These are phyloP conservation scores for Lasiosphaeria hispida DNA, from an alignment of 495 filamentous ascomycete genomes.

Conservation along the genomic window DNA sequence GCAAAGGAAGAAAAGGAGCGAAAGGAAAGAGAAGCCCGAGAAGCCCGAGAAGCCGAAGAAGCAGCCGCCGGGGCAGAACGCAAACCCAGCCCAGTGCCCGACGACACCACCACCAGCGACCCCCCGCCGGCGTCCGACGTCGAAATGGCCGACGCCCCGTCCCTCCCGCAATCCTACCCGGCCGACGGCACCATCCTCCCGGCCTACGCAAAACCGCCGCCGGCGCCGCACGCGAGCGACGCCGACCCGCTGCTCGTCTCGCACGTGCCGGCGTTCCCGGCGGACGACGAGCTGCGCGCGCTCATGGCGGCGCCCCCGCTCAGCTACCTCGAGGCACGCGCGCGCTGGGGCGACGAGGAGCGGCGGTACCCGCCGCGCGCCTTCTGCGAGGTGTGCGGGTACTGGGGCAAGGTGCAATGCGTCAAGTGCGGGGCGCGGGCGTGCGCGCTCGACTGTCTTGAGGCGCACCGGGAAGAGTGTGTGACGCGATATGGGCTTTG, in stretches of 20 bases:
- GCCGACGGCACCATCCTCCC: slow-evolving; percentile 32
- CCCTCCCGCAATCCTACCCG: slow-evolving; percentile 26
- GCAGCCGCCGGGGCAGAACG: slow-evolving; percentile 19
- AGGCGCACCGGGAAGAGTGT: slow-evolving; percentile 72
- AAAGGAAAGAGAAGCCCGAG: slow-evolving; percentile 25
- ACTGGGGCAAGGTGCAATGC: slow-evolving; percentile 85
- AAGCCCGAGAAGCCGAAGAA: slow-evolving; percentile 12
- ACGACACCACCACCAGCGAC: slow-evolving; percentile 24
- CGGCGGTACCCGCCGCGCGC: slow-evolving; percentile 54
- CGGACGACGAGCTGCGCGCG: slow-evolving; percentile 63
- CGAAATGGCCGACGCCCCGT: slow-evolving; percentile 36
- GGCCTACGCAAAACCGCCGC: slow-evolving; percentile 30
- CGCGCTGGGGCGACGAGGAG: slow-evolving; percentile 43
- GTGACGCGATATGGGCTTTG: slow-evolving; percentile 66
- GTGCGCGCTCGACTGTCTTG: slow-evolving; percentile 80
- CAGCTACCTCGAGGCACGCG: slow-evolving; percentile 75
- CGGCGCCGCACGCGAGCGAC: slow-evolving; percentile 47
- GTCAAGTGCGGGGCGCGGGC: slow-evolving; percentile 77
- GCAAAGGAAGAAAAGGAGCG: slow-evolving; percentile 24
- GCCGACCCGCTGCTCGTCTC: slow-evolving; percentile 62
- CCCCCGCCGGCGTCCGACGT: slow-evolving; percentile 30
- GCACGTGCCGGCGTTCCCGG: slow-evolving; percentile 61
- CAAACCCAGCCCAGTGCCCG: too few species aligned
- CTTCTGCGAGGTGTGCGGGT: slow-evolving; percentile 90
- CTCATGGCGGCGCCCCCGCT: slow-evolving; percentile 71